These are phyloP conservation scores for Colletotrichum sublineola DNA, from an alignment of 2,329 filamentous ascomycete species.

Conservation along the genomic window DNA sequence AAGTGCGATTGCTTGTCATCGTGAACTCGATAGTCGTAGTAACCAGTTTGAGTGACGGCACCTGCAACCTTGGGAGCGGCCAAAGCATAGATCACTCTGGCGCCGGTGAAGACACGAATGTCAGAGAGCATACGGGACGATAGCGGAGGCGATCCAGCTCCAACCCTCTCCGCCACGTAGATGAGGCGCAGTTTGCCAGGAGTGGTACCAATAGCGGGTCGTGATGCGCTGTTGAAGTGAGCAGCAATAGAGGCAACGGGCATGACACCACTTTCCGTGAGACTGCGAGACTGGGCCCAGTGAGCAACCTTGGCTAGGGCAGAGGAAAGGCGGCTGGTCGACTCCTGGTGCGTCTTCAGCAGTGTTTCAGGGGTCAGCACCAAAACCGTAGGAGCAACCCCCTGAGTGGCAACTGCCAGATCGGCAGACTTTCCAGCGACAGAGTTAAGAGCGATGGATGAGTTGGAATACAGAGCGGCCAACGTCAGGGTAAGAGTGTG, in stretches of 20 bases:
- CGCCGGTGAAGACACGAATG: slow-evolving; percentile 82
- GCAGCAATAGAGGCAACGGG: slow-evolving; percentile 75
- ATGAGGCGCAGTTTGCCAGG: slow-evolving; percentile 85
- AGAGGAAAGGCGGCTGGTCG: slow-evolving; percentile 71
- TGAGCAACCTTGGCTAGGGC: slow-evolving; percentile 76
- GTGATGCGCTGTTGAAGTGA: slow-evolving; percentile 56
- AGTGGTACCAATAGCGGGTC: slow-evolving; percentile 70
- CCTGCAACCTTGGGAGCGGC: slow-evolving; percentile 88
- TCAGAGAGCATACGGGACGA: slow-evolving; percentile 81
- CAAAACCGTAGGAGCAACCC: slow-evolving; percentile 84
- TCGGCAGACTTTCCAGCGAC: slow-evolving; percentile 82
- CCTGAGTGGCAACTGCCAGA: slow-evolving; percentile 78
- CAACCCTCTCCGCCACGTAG: slow-evolving; percentile 81
- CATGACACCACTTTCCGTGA: slow-evolving; percentile 80
- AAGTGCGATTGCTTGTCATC: slow-evolving; percentile 73
- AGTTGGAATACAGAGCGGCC: slow-evolving; percentile 85
- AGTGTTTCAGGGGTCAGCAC: slow-evolving; percentile 83
- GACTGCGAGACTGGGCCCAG: slow-evolving; percentile 76
- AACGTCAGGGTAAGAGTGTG: slow-evolving; percentile 86
- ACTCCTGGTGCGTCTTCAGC: slow-evolving; percentile 74
- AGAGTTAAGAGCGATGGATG: slow-evolving; percentile 89
- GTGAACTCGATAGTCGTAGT: slow-evolving; percentile 84
- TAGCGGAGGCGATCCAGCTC: slow-evolving; percentile 72
- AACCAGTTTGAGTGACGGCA: slow-evolving; percentile 86
- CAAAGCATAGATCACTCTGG: slow-evolving; percentile 87